Evolutionary conservation across 352 stramenopile genomes (phyloP), one percentile per base, ranked within the genome.

Genomic region (Sclerospora graminicola): DNA sequence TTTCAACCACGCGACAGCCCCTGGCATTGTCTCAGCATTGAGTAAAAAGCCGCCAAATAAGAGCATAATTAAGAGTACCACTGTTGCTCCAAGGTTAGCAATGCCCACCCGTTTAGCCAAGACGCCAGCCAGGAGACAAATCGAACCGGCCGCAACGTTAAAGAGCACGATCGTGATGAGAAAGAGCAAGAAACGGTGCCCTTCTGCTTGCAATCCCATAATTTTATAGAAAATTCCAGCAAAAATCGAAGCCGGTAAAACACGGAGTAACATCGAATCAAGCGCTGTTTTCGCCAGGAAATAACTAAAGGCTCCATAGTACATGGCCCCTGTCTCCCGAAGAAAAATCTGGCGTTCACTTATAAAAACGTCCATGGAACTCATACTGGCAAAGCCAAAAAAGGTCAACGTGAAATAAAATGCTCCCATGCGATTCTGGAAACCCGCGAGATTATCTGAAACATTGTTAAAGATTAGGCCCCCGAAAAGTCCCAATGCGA

Each of bases 381-480:
- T 89, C 60, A 91, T 71, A 41, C 70, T 88, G 0, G 74, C 68
- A 48, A 91, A 91, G 13, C 74, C 79, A 38, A 91, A 91, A 36
- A 91, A 89, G 11, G 76, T 91, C 42, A 91, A 51, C 30, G 84
- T 82, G 36, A 91, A 91, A 63, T 82, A 86, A 41, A 91, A 91
- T 15, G 79, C 76, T 18, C 76, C 79, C 38, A 71, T 89, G 45
- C 79, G 76, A 48, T 91, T 91, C 45, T 89, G 79, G 47, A 91
- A 91, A 1, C 79, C 79, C n/a, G 79, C 79, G 15, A 91, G 66
- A 33, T 91, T 74, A 34, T 85, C 77, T n/a, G 77, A 74, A 28
- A 91, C 75, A 43, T 86, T 61, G 41, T 83, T 82, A 52, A 91
- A 91, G 51, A 89, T 87, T 5, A 86, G 28, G 0, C 76, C 79